Evolutionary conservation across 345 rosid genomes (phyloP), one percentile per base, ranked within the genome.

Genomic region (Diplotaxis tenuifolia): DNA sequence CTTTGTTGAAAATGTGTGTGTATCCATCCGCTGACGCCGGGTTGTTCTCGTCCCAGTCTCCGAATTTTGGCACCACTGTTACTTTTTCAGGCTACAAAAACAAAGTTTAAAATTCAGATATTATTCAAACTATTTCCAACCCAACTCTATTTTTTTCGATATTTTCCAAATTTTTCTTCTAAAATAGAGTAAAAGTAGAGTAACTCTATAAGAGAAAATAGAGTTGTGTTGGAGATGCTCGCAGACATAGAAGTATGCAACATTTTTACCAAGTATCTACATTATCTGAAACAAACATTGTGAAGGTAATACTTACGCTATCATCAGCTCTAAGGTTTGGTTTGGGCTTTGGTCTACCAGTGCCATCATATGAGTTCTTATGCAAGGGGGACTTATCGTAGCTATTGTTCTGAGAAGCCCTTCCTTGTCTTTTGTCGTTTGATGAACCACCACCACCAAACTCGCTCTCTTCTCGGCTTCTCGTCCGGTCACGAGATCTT

Each of bases 21-120:
- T 84, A 93, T 38, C 96, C 86, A 70, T 91, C 97, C 7, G 97
- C 97, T 7, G 97, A 83, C 7, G 97, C 75, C 1, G 97, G 94
- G 67, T 93, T 83, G 21, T 71, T 90, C 81, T 91, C 92, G 22
- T 93, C 96, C 98, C 97, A 93, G 1, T 85, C 97, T 0, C 98
- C 98, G 25, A 93, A 93, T 69, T 84, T 93, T 2, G 98, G 97
- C 65, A 93, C 96, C 67, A 89, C 93, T 16, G 96, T 87, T 16
- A 89, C 88, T 73, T 72, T 75, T 1, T 88, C 95, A 7, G 88
- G 87, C 98, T 90, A 73, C 27, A 27, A 25, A 67, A 25, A 25
- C 3, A 47, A 55, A 65, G 21, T 34, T 34, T 4, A 32, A 16
- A 27, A n/a, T 11, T 22, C 45, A 20, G 22, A 11, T 25, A 8